Conservation (phyloP, 495 filamentous ascomycete genomes). For the Collariella sp. region DNA sequence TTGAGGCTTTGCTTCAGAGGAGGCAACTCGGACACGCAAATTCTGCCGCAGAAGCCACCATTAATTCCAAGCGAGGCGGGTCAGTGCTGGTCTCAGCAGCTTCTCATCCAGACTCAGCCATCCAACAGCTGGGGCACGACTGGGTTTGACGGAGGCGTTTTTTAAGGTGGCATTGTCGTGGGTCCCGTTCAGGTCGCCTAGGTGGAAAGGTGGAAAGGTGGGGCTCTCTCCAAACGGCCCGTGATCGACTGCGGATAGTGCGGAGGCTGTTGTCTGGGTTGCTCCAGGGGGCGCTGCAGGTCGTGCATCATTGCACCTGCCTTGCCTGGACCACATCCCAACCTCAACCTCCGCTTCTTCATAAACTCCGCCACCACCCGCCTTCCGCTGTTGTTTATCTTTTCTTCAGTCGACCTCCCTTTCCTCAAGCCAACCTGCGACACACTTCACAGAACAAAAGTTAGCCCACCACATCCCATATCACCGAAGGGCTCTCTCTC, state of each 20-base stretch:
- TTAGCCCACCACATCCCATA: background rate
- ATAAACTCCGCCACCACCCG: constrained; percentile 16
- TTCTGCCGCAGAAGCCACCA: background rate
- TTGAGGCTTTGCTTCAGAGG: constrained; percentile 1
- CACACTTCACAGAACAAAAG: background rate
- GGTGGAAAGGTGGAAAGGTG: background rate
- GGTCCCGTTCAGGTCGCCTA: no score
- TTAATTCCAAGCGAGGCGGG: background rate
- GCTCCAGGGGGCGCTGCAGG: constrained; percentile 1
- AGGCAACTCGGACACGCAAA: background rate
- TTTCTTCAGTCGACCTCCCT: background rate
- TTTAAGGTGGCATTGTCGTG: constrained; percentile 14
- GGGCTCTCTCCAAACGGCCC: constrained; percentile 12
- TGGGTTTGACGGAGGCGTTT: background rate
- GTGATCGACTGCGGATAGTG: constrained; percentile 13
- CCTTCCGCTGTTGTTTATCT: constrained; percentile 9
- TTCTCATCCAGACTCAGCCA: constrained; percentile 14
- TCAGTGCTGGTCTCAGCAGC: constrained; percentile 1
- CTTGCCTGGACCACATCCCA: background rate
- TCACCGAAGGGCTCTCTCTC: background rate
- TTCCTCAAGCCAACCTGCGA: background rate
- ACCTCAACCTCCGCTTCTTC: background rate
- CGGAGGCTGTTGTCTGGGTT: constrained; percentile 5
- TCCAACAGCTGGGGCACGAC: constrained; percentile 3
- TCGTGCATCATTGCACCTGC: background rate